Evolutionary conservation across 805 yeast genomes (phyloP), one percentile per base, ranked within the genome.

Genomic region (Lipomyces mesembrius): DNA sequence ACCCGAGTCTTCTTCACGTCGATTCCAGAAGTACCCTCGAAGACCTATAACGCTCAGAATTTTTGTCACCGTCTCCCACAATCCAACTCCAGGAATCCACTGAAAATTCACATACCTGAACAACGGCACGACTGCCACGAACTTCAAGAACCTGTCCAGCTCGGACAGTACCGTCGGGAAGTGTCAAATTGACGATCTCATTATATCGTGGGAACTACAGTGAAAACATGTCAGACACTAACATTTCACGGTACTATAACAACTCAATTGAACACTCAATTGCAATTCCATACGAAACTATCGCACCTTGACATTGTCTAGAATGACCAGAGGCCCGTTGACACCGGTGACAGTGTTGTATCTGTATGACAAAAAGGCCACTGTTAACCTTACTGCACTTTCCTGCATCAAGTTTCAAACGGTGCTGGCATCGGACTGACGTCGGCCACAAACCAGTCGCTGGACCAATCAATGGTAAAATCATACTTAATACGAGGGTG

Each of bases 111-210:
- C 66, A 55, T 49, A 68, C 72, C 85, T 95, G 99, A 62, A 95
- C 99, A 79, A 95, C 87, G 63, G 99, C 99, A 78, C 95, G 89
- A 75, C 90, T 87, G 70, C 99, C 99, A 81, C 96, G 89, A 67
- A 96, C 98, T 82, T 95, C 99, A 77, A 95, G 85, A 29, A 95
- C 99, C 81, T 95, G 98, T 76, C 99, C 99, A 66, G 97, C 97
- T 81, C 99, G 90, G 60, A 83, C 82, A 25, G 95, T 80, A 11
- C 99, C 99, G 78, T 96, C 99, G 59, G 99, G 99, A 68, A 95
- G 84, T 11, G 99, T 96, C 76, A 95, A 85, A 80, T 93, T 91
- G 76, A 95, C 99, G 82, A 95, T 95, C 82, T 95, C 99, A 76
- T 94, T 92, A 82, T 86, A 95, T 76, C 96, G 88, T 66, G 96